Conservation (phyloP, 164 flowering plant genomes). For the Santalum album region DNA sequence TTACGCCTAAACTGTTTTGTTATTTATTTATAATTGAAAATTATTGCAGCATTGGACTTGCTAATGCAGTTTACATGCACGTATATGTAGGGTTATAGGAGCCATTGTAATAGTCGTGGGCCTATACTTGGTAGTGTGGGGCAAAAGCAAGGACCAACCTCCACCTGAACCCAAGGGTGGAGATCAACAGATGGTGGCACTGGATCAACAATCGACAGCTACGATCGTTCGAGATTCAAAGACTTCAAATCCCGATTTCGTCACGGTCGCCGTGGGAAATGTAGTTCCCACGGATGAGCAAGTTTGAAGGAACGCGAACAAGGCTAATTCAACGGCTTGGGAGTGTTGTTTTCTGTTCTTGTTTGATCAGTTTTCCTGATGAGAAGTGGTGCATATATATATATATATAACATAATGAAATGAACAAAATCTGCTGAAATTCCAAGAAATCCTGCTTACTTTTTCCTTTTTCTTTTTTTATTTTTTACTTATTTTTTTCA, state of each 20-base stretch:
- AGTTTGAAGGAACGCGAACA: background rate
- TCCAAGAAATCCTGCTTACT: no score
- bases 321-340: background rate
- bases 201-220: constrained; percentile 4
- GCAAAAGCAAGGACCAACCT: background rate
- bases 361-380: background rate
- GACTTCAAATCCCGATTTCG: background rate
- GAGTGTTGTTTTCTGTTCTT: no score
- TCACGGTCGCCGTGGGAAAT: background rate
- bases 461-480: no score
- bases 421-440: no score
- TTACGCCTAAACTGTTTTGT: no score
- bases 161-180: constrained; percentile 1
- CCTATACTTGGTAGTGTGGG: background rate
- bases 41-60: background rate
- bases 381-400: no score
- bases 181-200: background rate
- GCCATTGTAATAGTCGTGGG: background rate
- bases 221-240: background rate
- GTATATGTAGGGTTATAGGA: background rate
- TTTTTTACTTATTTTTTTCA: no score
- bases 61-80: background rate
- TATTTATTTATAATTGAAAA: background rate
- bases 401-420: no score
- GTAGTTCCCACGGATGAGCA: constrained; percentile 1